phyloP scores from a whole-genome alignment of 257 asterid species.

The Anisodus tanguticus region DNA sequence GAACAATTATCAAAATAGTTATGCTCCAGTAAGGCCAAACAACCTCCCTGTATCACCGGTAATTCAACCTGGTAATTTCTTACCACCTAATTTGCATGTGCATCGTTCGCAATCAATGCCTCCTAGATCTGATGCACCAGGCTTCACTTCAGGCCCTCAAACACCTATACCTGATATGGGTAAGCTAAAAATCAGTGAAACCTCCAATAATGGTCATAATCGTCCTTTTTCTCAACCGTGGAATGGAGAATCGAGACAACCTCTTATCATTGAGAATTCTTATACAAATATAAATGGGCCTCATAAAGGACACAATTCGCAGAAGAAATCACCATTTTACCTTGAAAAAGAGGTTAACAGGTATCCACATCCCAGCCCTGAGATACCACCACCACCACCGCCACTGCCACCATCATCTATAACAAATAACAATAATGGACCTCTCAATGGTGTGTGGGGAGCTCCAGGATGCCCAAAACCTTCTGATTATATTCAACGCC shows the following conservation, averaged over 20 bases:
- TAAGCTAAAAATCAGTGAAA: conserved; percentile 44
- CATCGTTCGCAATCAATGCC: conserved; percentile 36
- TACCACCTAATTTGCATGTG: conserved; percentile 39
- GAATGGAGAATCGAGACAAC: conserved; percentile 62
- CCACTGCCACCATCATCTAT: conserved; percentile 42
- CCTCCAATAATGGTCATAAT: conserved; percentile 40
- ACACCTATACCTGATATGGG: conserved; percentile 43
- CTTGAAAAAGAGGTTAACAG: conserved; percentile 52
- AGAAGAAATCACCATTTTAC: conserved; percentile 44
- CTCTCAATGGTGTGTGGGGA: conserved; percentile 63
- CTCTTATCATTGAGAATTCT: conserved; percentile 47
- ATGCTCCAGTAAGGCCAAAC: conserved; percentile 56
- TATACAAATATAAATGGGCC: conserved; percentile 41
- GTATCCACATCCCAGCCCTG: conserved; percentile 51
- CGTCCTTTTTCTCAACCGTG: conserved; percentile 39
- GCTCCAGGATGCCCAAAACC: conserved; percentile 74
- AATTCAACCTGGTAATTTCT: conserved; percentile 40
- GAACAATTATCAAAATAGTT: conserved; percentile 61
- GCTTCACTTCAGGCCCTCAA: conserved; percentile 41
- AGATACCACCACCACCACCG: conserved; percentile 45
- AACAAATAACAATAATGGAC: conserved; percentile 38
- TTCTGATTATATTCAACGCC: conserved; percentile 73
- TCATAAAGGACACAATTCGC: conserved; percentile 56
- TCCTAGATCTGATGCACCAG: conserved; percentile 41
- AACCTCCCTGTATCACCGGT: conserved; percentile 50